Evolutionary conservation across 169 alveolate species (phyloP).

Genomic region (Toxoplasma gondii): DNA sequence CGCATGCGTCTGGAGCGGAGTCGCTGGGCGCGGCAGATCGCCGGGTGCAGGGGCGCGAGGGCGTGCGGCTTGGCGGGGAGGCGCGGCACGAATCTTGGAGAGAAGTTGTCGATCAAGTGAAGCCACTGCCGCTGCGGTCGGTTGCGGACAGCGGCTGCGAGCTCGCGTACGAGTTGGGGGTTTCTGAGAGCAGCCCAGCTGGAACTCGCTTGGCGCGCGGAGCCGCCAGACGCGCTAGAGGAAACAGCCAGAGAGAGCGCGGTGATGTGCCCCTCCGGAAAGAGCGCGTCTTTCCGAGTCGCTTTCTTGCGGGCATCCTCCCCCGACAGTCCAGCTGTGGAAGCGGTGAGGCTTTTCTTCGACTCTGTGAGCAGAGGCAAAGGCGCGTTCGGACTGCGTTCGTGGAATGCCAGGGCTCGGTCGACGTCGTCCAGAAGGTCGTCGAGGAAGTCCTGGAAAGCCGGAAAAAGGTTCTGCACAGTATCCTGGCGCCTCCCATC

Average conservation of each 20-base stretch:
- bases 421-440: conserved; percentile 65
- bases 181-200: neutral
- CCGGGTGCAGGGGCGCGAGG: conserved; percentile 67
- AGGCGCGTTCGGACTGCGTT: conserved; percentile 24
- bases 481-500: neutral
- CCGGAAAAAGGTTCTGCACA: conserved; percentile 16
- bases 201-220: neutral
- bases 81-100: conserved; percentile 81
- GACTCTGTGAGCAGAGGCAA: neutral
- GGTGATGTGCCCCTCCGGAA: neutral
- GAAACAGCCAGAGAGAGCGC: neutral
- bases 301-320: neutral
- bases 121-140: conserved; percentile 77
- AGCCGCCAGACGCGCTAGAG: neutral
- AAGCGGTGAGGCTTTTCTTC: neutral
- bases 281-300: neutral
- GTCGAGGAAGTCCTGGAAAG: conserved; percentile 46
- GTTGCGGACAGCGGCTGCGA: conserved; percentile 27
- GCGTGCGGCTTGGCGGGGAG: conserved; percentile 78
- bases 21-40: conserved; percentile 71
- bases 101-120: conserved; percentile 79
- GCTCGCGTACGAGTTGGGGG: neutral
- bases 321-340: neutral
- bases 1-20: conserved; percentile 63
- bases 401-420: conserved; percentile 34